A percentile compares a stretch with the other conserved stretches of the same genome.
Conservation (phyloP, 1,139 yeast species). For the Suhomyces coccinellae region DNA sequence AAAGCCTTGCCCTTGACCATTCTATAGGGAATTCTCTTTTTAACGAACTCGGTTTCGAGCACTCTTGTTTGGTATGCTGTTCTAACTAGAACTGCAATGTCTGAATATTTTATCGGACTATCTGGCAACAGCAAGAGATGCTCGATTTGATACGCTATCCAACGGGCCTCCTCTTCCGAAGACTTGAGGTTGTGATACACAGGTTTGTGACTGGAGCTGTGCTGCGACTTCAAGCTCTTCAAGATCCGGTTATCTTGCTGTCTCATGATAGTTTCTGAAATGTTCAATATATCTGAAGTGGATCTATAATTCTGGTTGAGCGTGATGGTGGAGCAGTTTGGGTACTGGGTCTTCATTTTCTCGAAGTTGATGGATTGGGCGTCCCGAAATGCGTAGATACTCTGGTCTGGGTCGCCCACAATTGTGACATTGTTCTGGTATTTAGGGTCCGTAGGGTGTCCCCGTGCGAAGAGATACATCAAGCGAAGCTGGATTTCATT, state of each 20-base stretch:
- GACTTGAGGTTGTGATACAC: conserved; percentile 42
- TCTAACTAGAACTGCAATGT: conserved; percentile 72
- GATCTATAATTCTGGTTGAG: conserved; percentile 81
- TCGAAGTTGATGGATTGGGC: conserved; percentile 72
- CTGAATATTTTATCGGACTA: conserved; percentile 43
- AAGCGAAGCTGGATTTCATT: conserved; percentile 72
- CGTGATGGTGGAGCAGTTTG: conserved; percentile 32
- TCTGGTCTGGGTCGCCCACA: conserved; percentile 97
- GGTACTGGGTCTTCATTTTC: conserved; percentile 54
- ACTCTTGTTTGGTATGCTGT: conserved; percentile 56
- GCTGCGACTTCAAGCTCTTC: conserved; percentile 51
- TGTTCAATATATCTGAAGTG: conserved; percentile 59
- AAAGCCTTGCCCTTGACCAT: conserved; percentile 74
- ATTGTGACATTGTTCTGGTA: conserved; percentile 61
- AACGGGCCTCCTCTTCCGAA: conserved; percentile 54
- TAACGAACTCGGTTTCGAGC: conserved; percentile 62
- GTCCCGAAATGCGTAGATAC: conserved; percentile 85
- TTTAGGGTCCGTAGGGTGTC: conserved; percentile 24
- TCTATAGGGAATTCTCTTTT: conserved; percentile 58
- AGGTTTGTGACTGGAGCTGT: conserved; percentile 44
- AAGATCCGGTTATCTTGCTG: conserved; percentile 51
- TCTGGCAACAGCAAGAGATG: conserved; percentile 43
- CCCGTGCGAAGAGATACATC: conserved; percentile 57
- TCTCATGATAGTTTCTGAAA: conserved; percentile 68
- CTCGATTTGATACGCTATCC: conserved; percentile 57